Conservation (phyloP, 2,329 filamentous ascomycete genomes). For the Alternaria sp. region DNA sequence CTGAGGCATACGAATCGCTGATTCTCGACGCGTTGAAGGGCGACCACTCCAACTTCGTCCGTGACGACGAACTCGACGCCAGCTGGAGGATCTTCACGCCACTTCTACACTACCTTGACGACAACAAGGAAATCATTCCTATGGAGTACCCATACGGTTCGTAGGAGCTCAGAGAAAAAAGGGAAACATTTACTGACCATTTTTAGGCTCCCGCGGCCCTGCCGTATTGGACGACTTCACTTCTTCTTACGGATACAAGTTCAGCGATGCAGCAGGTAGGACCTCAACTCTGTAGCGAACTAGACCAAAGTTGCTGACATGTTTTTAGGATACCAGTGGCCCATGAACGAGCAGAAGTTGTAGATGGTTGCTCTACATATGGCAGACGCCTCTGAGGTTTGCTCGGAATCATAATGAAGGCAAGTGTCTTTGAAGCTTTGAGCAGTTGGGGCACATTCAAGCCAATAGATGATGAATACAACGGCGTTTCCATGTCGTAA, state of each 20-base stretch:
- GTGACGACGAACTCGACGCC: slow-evolving; percentile 80
- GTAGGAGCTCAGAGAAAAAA: slow-evolving; percentile 42
- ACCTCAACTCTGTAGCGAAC: slow-evolving; percentile 21
- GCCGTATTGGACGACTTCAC: slow-evolving; percentile 98
- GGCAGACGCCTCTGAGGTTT: slow-evolving; percentile 31
- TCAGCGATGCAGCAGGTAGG: slow-evolving; percentile 87
- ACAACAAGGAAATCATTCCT: slow-evolving; percentile 98
- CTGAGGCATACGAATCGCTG: slow-evolving; percentile 97
- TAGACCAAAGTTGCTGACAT: slow-evolving; percentile 28
- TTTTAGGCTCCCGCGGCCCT: slow-evolving; percentile 90
- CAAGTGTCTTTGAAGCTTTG: slow-evolving; percentile 17
- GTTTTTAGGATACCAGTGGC: slow-evolving; percentile 52
- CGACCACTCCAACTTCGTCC: slow-evolving; percentile 93
- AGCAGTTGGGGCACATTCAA: slow-evolving; percentile 13
- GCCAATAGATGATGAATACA: slow-evolving; percentile 32
- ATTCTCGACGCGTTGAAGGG: slow-evolving; percentile 98
- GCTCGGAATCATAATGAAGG: slow-evolving; percentile 22
- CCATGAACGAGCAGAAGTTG: slow-evolving; percentile 51
- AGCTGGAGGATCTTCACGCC: slow-evolving; percentile 99
- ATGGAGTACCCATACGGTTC: slow-evolving; percentile 99
- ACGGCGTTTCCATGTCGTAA: slow-evolving; percentile 17
- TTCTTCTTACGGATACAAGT: slow-evolving; percentile 97
- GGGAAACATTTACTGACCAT: slow-evolving; percentile 29
- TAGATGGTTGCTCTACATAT: slow-evolving; percentile 25
- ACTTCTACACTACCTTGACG: slow-evolving; percentile 95